Evolutionary conservation across 2,329 filamentous ascomycete genomes (phyloP).

Genomic region (Claviceps fusiformis): DNA sequence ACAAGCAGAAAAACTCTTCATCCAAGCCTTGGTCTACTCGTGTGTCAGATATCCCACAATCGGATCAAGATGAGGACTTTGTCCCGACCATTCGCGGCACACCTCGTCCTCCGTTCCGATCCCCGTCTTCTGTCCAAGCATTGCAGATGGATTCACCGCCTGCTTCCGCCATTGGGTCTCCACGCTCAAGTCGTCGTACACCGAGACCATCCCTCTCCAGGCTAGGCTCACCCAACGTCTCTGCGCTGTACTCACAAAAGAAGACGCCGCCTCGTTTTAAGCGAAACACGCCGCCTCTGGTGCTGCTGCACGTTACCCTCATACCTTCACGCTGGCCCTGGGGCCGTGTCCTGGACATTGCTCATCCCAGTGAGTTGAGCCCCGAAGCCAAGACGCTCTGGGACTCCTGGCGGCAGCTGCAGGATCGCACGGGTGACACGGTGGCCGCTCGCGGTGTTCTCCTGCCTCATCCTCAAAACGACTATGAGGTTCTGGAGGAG

Average conservation of each 20-base stretch:
- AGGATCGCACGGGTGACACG: conserved; percentile 58
- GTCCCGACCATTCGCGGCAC: conserved; percentile 43
- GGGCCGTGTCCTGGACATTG: conserved; percentile 38
- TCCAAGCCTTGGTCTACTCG: conserved; percentile 21
- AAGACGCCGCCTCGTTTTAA: conserved; percentile 47
- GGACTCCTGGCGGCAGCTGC: conserved; percentile 52
- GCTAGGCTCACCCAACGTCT: conserved; percentile 39
- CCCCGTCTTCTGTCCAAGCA: conserved; percentile 54
- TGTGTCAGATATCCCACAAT: conserved; percentile 39
- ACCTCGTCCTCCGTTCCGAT: conserved; percentile 51
- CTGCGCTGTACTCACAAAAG: conserved; percentile 41
- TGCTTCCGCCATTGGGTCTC: conserved; percentile 40
- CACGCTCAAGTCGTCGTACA: conserved; percentile 37
- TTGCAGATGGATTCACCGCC: conserved; percentile 60
- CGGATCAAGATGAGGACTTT: conserved; percentile 31
- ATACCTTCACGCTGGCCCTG: conserved; percentile 57
- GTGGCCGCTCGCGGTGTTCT: conserved; percentile 61
- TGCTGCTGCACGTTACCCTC: conserved; percentile 65
- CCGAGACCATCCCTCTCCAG: conserved; percentile 37
- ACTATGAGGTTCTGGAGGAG: conserved; percentile 70
- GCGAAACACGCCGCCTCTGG: conserved; percentile 48
- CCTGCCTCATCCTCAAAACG: conserved; percentile 64
- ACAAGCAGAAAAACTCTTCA: conserved; percentile 18
- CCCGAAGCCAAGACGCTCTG: conserved; percentile 36
- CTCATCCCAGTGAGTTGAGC: conserved; percentile 26